Conservation (phyloP, 2,329 filamentous ascomycete species). For the Chalara sp. region DNA sequence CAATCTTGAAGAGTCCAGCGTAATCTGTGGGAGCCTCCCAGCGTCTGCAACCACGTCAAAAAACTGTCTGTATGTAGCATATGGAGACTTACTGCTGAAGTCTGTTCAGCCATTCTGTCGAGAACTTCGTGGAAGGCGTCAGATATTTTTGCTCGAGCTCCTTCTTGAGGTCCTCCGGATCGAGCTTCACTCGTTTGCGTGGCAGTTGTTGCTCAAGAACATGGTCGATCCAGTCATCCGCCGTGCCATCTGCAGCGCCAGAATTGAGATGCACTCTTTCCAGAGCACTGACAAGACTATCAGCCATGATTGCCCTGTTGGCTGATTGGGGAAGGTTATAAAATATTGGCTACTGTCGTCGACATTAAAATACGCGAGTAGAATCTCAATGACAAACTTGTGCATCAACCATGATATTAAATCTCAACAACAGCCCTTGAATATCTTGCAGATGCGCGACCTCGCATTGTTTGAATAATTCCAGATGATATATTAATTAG, state of each 20-base stretch:
- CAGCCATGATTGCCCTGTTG: conserved; percentile 15
- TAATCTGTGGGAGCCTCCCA: conserved; percentile 82
- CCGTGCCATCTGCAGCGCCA: conserved; percentile 21
- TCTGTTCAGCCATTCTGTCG: conserved; percentile 76
- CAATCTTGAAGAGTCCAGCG: conserved; percentile 77
- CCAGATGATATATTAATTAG: no score
- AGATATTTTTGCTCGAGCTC: conserved; percentile 73
- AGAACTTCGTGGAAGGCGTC: conserved; percentile 73
- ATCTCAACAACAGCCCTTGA: no score
- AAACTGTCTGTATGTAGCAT: not conserved
- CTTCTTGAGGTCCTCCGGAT: conserved; percentile 57
- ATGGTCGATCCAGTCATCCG: conserved; percentile 46
- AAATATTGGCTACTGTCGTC: no score
- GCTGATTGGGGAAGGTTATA: no score
- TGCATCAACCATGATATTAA: no score
- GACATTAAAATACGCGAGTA: no score
- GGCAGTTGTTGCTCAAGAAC: conserved; percentile 48
- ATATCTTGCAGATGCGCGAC: no score
- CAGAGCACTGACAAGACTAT: conserved; percentile 40
- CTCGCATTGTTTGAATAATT: no score
- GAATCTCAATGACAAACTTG: no score
- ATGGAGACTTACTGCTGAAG: conserved; percentile 62
- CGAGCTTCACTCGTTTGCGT: conserved; percentile 42
- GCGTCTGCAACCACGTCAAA: conserved; percentile 33
- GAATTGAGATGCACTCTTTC: conserved; percentile 39